These are phyloP conservation scores for Suhomyces pyralidae DNA, from an alignment of 805 yeast genomes.

Conservation along the genomic window DNA sequence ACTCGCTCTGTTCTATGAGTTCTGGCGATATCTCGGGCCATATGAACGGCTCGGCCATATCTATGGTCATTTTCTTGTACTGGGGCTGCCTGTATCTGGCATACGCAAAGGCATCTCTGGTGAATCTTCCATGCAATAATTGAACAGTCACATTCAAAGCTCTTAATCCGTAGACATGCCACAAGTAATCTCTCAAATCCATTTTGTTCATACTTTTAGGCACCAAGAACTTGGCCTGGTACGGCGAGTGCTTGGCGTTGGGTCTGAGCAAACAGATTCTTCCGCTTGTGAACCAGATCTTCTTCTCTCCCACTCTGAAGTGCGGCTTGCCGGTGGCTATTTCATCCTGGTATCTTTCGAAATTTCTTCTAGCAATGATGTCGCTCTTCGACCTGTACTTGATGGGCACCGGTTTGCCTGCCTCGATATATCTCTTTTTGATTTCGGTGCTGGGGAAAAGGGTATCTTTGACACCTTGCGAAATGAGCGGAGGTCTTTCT, in stretches of 20 bases:
- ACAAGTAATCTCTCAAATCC: conserved; percentile 91
- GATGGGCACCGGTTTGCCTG: conserved; percentile 43
- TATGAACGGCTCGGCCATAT: conserved; percentile 90
- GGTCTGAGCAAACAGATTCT: conserved; percentile 79
- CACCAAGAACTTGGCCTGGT: conserved; percentile 93
- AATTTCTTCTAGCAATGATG: conserved; percentile 36
- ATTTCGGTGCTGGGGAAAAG: conserved; percentile 38
- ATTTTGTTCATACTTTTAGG: conserved; percentile 91
- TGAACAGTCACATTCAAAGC: conserved; percentile 88
- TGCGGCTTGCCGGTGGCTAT: conserved; percentile 68
- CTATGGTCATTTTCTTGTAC: conserved; percentile 93
- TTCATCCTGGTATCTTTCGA: conserved; percentile 44
- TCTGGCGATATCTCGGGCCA: conserved; percentile 73
- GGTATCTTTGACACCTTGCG: conserved; percentile 39
- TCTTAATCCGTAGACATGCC: conserved; percentile 84
- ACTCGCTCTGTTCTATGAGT: conserved; percentile 27
- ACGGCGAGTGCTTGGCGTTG: conserved; percentile 95
- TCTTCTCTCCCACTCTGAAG: conserved; percentile 74
- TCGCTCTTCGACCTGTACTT: conserved; percentile 35
- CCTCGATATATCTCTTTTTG: conserved; percentile 29
- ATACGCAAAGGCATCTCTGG: conserved; percentile 49
- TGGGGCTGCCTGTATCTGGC: conserved; percentile 78
- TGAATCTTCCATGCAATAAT: conserved; percentile 67
- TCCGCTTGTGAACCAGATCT: conserved; percentile 83
- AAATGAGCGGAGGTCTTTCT: conserved; percentile 36